Percentiles rank a stretch among this genome's conserved stretches.
Evolutionary conservation across 2,329 filamentous ascomycete species (phyloP).

Genomic region (Fusarium sublunatum): DNA sequence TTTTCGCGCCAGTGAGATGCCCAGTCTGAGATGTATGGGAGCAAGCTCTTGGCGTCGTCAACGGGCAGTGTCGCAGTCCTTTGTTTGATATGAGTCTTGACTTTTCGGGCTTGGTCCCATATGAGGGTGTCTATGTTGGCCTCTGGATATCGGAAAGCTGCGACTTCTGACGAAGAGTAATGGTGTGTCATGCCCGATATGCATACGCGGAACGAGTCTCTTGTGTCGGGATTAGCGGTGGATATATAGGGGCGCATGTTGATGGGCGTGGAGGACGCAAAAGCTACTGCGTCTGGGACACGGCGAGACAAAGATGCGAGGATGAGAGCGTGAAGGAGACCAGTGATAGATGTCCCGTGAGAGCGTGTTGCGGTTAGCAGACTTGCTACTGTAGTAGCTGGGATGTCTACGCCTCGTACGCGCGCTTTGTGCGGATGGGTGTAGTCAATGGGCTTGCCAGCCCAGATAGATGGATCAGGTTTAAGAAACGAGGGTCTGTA

Average conservation of each 20-base stretch:
- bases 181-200: slow-evolving; percentile 52
- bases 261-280: slow-evolving; percentile 57
- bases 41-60: slow-evolving; percentile 58
- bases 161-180: slow-evolving; percentile 43
- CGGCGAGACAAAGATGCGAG: slow-evolving; percentile 55
- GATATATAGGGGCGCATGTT: slow-evolving; percentile 56
- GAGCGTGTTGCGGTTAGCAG: slow-evolving; percentile 56
- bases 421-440: slow-evolving; percentile 52
- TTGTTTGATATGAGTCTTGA: slow-evolving; percentile 52
- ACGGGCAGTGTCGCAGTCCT: slow-evolving; percentile 51
- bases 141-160: slow-evolving; percentile 41
- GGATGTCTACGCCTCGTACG: slow-evolving; percentile 53
- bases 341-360: slow-evolving; percentile 60
- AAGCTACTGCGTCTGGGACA: slow-evolving; percentile 52
- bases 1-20: slow-evolving; percentile 54
- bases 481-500: slow-evolving; percentile 56
- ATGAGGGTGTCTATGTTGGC: slow-evolving; percentile 48
- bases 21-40: slow-evolving; percentile 59
- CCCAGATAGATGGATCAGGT: slow-evolving; percentile 52
- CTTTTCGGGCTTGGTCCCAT: slow-evolving; percentile 56
- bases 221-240: slow-evolving; percentile 45
- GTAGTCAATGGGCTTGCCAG: slow-evolving; percentile 51
- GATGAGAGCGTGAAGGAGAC: slow-evolving; percentile 60
- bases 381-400: slow-evolving; percentile 40
- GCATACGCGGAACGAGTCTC: slow-evolving; percentile 53